phyloP scores from a whole-genome alignment of 1,284 basidiomycete genomes.

The Ustilago cynodontis region DNA sequence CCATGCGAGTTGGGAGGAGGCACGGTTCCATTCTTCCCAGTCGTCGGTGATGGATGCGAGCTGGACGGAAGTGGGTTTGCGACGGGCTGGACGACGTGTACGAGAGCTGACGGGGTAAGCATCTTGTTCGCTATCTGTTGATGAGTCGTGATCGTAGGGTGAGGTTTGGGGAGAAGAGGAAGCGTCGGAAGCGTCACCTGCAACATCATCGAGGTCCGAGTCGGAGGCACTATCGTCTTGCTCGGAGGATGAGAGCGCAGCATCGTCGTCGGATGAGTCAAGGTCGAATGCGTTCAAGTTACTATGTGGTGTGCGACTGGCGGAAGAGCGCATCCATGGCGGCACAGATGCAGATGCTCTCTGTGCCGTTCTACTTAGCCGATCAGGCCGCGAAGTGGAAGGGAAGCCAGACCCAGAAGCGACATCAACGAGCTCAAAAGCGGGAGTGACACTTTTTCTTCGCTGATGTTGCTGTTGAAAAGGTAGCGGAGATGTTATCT shows the following conservation, averaged over 20 bases:
- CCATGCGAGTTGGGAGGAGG: conserved; percentile 28
- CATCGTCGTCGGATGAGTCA: conserved; percentile 38
- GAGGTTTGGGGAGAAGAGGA: conserved; percentile 36
- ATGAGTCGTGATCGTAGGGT: conserved; percentile 25
- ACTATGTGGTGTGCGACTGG: conserved; percentile 16
- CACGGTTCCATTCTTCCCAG: conserved; percentile 56
- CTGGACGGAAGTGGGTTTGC: conserved; percentile 12
- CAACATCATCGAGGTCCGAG: conserved; percentile 11
- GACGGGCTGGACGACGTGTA: background rate
- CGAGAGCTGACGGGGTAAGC: conserved; percentile 24
- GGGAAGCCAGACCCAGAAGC: conserved; percentile 24
- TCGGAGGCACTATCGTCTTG: conserved; percentile 18
- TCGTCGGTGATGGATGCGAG: conserved; percentile 31
- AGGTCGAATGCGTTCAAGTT: conserved; percentile 12
- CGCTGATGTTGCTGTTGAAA: conserved; percentile 22
- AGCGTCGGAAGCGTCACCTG: conserved; percentile 15
- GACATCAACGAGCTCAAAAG: conserved; percentile 43
- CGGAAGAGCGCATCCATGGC: conserved; percentile 37
- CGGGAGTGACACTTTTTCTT: conserved; percentile 31
- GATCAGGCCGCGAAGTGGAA: conserved; percentile 6
- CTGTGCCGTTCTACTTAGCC: background rate
- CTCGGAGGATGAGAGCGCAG: conserved; percentile 30
- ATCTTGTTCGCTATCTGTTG: conserved; percentile 50
- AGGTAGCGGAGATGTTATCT: conserved; percentile 3
- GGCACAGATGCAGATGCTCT: conserved; percentile 16